phyloP scores from a whole-genome alignment of 2,329 filamentous ascomycete species.

The Cercospora zeae-maydis region DNA sequence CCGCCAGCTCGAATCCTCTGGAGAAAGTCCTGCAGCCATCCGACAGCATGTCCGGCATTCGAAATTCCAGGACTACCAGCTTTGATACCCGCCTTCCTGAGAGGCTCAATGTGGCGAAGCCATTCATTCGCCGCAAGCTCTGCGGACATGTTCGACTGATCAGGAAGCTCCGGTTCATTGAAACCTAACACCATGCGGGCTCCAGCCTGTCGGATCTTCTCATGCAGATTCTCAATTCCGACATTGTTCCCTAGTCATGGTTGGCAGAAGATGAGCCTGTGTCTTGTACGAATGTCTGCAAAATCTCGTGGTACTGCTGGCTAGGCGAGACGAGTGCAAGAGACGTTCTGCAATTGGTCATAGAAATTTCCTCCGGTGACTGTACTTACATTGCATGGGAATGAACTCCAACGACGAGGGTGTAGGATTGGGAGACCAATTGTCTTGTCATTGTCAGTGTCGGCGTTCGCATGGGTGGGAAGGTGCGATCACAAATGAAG shows the following conservation, averaged over 20 bases:
- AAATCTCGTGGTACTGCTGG: not conserved
- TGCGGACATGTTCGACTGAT: slow-evolving; percentile 33
- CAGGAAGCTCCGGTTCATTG: slow-evolving; percentile 36
- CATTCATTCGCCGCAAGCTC: slow-evolving; percentile 30
- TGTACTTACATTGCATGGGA: slow-evolving; percentile 33
- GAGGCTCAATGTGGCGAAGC: slow-evolving; percentile 31
- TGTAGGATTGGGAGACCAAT: slow-evolving; percentile 34
- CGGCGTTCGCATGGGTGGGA: not conserved
- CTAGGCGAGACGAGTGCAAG: not conserved
- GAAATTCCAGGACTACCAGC: slow-evolving; percentile 34
- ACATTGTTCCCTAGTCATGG: slow-evolving; percentile 25
- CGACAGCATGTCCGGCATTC: slow-evolving; percentile 29
- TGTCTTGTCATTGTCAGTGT: not conserved
- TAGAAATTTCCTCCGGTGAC: too few species aligned
- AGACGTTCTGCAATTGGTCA: too few species aligned
- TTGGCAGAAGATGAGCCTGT: not conserved
- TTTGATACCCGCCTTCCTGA: slow-evolving; percentile 26
- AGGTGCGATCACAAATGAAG: slow-evolving; percentile 28
- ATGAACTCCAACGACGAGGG: slow-evolving; percentile 29
- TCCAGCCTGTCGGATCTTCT: slow-evolving; percentile 21
- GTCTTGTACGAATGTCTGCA: not conserved
- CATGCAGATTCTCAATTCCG: slow-evolving; percentile 27
- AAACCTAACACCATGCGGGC: slow-evolving; percentile 25
- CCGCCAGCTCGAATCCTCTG: slow-evolving; percentile 25
- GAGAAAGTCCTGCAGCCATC: slow-evolving; percentile 32